Evolutionary conservation across 257 asterid species (phyloP).

Genomic region (Fraxinus excelsior): DNA sequence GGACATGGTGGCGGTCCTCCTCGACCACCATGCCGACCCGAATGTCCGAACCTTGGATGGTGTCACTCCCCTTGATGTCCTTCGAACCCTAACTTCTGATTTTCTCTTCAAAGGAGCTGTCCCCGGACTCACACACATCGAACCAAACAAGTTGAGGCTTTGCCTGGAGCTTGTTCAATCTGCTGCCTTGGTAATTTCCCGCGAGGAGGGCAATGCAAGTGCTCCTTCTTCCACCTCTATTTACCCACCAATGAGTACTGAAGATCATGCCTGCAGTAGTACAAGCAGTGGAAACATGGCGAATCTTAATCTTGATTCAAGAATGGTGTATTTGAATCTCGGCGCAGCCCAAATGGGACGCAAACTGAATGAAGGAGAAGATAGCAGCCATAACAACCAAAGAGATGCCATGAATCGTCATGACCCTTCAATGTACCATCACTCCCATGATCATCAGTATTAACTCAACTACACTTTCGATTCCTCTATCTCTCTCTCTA

Average conservation of each 20-base stretch:
- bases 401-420: constrained; percentile 54
- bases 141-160: constrained; percentile 85
- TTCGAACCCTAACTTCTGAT: constrained; percentile 93
- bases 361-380: constrained; percentile 50
- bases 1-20: constrained; percentile 91
- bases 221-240: constrained; percentile 40
- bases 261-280: constrained; percentile 45
- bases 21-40: constrained; percentile 97
- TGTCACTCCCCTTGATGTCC: constrained; percentile 75
- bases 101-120: constrained; percentile 85
- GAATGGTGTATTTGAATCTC: constrained; percentile 79
- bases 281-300: constrained; percentile 40
- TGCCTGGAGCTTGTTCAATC: constrained; percentile 91
- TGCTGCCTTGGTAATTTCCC: constrained; percentile 86
- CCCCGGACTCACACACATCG: constrained; percentile 75
- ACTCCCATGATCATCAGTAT: constrained; percentile 58
- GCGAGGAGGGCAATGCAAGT: constrained; percentile 73
- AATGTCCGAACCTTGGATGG: constrained; percentile 81
- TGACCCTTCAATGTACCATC: constrained; percentile 62
- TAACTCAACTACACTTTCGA: constrained; percentile 22
- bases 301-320: constrained; percentile 56
- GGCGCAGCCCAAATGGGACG: constrained; percentile 64
- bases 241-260: constrained; percentile 60
- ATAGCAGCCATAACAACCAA: constrained; percentile 46
- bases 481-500: neutral